Evolutionary conservation across 2,329 filamentous ascomycete genomes (phyloP), one percentile per base, ranked within the genome.

Genomic region (Fusarium neocosmosporiellum): DNA sequence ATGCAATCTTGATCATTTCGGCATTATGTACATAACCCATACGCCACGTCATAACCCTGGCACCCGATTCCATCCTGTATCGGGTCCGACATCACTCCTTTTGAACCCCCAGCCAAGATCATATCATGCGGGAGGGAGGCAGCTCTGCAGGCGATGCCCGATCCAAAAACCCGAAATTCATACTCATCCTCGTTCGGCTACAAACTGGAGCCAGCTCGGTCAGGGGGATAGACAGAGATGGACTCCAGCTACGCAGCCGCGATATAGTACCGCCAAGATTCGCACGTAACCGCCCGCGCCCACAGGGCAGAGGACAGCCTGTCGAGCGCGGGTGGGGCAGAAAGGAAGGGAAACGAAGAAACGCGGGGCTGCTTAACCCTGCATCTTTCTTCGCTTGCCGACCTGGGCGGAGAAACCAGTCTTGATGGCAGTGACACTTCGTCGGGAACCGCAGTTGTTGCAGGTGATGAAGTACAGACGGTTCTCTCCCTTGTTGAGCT

Each of bases 401-500:
- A 99, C 94, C 87, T 98, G 96, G 84, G 96, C 96, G 80, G 95
- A 97, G 95, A 99, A 99, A 95, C 96, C 96, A 71, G 95, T 98
- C 92, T 99, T 99, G 93, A 99, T 99, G 77, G 96, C 95, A 69
- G 94, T 94, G 82, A 98, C 96, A 80, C 92, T 95, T 82, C 95
- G 93, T 85, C 96, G 89, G 60, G 91, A 93, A 73, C 92, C 92
- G 80, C 93, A 94, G 67, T 92, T 93, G 82, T 85, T 98, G 91
- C 96, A 98, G 69, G 95, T 98, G 81, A 99, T 95, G 88, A 98
- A 99, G 88, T 97, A 98, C 74, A 99, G 89, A 87, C 96, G 93
- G 89, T 98, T 99, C 86, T 99, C 96, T 85, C 96, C 96, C 89
- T 98, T 98, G 91, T 93, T 97, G 81, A 99, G 91, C 82, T 98